Percentiles rank a stretch among this genome's conserved stretches.
Evolutionary conservation across 257 asterid species (phyloP).

Genomic region (Plantago ovata): DNA sequence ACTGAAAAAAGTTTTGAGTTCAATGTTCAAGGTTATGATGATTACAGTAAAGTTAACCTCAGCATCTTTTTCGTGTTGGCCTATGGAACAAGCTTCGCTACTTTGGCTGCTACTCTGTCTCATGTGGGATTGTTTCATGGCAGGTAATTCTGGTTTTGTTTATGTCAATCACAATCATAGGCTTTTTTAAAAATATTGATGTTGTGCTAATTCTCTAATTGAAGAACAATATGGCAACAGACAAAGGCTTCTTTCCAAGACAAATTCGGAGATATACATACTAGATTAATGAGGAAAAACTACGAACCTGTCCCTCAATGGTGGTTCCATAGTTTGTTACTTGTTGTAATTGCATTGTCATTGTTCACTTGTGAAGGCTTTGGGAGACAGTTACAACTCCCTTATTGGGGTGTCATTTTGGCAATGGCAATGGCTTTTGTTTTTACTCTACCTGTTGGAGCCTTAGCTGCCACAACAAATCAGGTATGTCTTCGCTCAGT

Average conservation of each 20-base stretch:
- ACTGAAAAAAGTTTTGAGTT: conserved; percentile 38
- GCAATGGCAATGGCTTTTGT: conserved; percentile 46
- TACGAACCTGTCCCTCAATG: conserved; percentile 67
- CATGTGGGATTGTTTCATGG: conserved; percentile 68
- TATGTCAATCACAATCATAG: too few species aligned
- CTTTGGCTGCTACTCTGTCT: conserved; percentile 53
- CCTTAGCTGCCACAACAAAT: conserved; percentile 60
- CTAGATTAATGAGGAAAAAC: conserved; percentile 65
- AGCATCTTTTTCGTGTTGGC: conserved; percentile 45
- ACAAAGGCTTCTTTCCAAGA: conserved; percentile 49
- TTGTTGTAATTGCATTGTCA: conserved; percentile 35
- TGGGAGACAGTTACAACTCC: conserved; percentile 57
- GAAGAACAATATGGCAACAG: conserved; percentile 58
- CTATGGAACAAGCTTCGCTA: conserved; percentile 59
- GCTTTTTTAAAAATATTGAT: too few species aligned
- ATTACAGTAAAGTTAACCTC: conserved; percentile 51
- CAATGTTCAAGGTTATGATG: conserved; percentile 41
- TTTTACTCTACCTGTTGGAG: conserved; percentile 63
- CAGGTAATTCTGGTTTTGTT: too few species aligned
- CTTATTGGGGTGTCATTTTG: conserved; percentile 61
- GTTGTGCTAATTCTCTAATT: not conserved
- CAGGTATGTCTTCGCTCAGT: conserved; percentile 29
- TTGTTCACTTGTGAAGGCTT: conserved; percentile 53
- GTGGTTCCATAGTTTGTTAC: conserved; percentile 53
- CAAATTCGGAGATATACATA: conserved; percentile 56